Evolutionary conservation across 148 eudicot species (phyloP), one percentile per base, ranked within the genome.

Genomic region (Polygonum maritimum): DNA sequence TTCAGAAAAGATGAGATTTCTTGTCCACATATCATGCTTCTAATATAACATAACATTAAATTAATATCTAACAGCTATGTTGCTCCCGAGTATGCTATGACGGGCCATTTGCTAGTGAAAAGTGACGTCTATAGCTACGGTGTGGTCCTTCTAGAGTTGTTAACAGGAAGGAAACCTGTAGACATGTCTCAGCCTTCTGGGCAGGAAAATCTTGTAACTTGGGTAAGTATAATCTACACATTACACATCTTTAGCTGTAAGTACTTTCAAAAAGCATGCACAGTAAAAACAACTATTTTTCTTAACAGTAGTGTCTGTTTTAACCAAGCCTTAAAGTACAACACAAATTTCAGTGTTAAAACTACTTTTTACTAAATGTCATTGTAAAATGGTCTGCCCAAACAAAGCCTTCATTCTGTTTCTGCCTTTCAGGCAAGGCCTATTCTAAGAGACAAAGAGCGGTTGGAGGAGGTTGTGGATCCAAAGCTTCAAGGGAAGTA

Each of bases 21-120:
- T 26, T 21, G 36, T 60, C 67, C 22, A 60, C 19, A 54, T 16
- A 6, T 2, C 0, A 3, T 60, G 11, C 48, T 36, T 76, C 41
- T 84, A 35, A 71, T 55, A 54, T 54, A 15, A 4, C 8, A 19
- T 18, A 18, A 74, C 78, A 55, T 73, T 38, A 33, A 60, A 67
- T 57, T 79, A 70, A 76, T 26, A 26, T 83, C 26, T 38, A 60
- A 49, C 85, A 94, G 98, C 83, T 91, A 94, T 81, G 98, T 94
- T 57, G 98, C 98, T 48, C 98, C 98, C 4, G 98, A 91, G 79
- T 94, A 91, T 90, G 98, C 98, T 74, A 94, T 94, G 98, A 94
- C 97, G 45, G 98, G 98, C 62, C 98, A 94, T 82, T 84, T 94
- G 63, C 87, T 94, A 18, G 98, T 91, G 65, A 94, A 94, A 83